phyloP scores from a whole-genome alignment of 257 asterid genomes.

The Primulina eburnea region DNA sequence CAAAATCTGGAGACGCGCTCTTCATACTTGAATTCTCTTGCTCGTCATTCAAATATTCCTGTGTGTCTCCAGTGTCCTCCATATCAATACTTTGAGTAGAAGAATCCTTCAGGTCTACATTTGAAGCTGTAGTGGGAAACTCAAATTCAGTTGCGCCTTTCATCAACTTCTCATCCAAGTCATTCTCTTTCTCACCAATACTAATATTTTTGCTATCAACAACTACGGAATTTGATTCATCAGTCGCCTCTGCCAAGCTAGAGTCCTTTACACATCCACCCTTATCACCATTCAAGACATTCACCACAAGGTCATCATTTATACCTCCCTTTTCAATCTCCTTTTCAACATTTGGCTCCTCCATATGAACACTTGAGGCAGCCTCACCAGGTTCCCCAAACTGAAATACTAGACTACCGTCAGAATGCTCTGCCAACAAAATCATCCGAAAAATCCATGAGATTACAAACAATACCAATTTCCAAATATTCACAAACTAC shows the following conservation, averaged over 20 bases:
- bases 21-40: conserved; percentile 20
- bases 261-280: conserved; percentile 25
- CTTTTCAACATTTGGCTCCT: conserved; percentile 33
- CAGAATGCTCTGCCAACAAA: conserved; percentile 64
- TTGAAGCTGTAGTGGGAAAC: conserved; percentile 25
- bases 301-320: conserved; percentile 30
- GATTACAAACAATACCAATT: conserved; percentile 24
- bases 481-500: conserved; percentile 18
- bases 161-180: conserved; percentile 24
- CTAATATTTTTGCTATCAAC: conserved; percentile 15
- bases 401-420: conserved; percentile 74
- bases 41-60: conserved; percentile 17
- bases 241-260: conserved; percentile 26
- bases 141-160: conserved; percentile 29
- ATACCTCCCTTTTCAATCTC: conserved; percentile 30
- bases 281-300: conserved; percentile 32
- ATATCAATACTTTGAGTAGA: conserved; percentile 20
- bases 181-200: conserved; percentile 26
- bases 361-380: conserved; percentile 33
- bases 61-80: conserved; percentile 19
- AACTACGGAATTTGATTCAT: conserved; percentile 25
- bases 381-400: conserved; percentile 67
- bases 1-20: conserved; percentile 1
- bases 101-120: conserved; percentile 18
- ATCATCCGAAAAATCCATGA: conserved; percentile 23